Conservation (phyloP, 805 yeast species). For the Ogataea zsoltii region DNA sequence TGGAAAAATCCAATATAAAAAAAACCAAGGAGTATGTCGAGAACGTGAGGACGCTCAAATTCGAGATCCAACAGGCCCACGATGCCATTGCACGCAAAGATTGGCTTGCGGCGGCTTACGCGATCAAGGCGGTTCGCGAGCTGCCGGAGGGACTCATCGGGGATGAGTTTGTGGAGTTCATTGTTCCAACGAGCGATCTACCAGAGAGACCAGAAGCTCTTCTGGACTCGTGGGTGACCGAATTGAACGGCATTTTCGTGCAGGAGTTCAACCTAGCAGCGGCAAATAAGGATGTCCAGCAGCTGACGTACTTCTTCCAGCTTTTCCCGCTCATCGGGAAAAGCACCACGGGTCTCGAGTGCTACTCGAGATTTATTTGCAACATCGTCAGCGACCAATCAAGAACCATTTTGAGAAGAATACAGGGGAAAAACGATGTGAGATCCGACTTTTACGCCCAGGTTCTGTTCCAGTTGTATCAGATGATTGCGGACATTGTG, state of each 20-base stretch:
- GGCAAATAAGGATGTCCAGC: conserved; percentile 57
- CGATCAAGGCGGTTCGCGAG: conserved; percentile 52
- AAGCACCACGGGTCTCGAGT: conserved; percentile 66
- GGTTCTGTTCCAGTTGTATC: conserved; percentile 69
- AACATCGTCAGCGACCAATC: conserved; percentile 79
- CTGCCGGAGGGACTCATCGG: conserved; percentile 54
- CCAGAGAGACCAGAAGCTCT: conserved; percentile 74
- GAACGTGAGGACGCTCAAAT: conserved; percentile 64
- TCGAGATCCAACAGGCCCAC: conserved; percentile 62
- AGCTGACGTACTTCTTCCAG: conserved; percentile 76
- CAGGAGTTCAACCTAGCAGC: conserved; percentile 74
- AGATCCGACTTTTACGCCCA: conserved; percentile 58
- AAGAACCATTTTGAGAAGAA: conserved; percentile 58
- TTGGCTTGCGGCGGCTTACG: conserved; percentile 77
- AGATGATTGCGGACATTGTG: conserved; percentile 79
- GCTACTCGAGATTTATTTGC: conserved; percentile 86
- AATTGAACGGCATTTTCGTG: conserved; percentile 57
- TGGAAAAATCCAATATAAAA: conserved; percentile 65
- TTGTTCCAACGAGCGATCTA: conserved; percentile 83
- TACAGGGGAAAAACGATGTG: conserved; percentile 36
- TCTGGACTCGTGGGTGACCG: conserved; percentile 56
- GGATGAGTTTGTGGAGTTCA: conserved; percentile 73
- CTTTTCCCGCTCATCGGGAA: conserved; percentile 84
- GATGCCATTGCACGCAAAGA: conserved; percentile 67
- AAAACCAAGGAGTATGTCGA: conserved; percentile 64